phyloP scores from a whole-genome alignment of 2,329 filamentous ascomycete genomes.

The Sporothrix variecibatus region DNA sequence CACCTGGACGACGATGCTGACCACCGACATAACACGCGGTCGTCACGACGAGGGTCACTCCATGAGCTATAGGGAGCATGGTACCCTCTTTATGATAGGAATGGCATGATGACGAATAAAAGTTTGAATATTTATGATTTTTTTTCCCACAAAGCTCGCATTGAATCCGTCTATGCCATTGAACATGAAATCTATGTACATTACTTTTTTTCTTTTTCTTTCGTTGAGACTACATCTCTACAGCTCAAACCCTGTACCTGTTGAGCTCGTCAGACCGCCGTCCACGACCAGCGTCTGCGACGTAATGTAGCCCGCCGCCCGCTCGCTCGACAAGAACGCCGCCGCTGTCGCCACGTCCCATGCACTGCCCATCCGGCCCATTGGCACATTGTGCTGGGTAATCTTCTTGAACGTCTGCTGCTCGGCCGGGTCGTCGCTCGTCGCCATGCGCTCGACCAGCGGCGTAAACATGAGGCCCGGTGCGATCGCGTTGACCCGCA shows the following conservation, averaged over 20 bases:
- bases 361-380: constrained; percentile 53
- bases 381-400: constrained; percentile 52
- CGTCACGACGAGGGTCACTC: not conserved
- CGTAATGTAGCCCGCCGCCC: constrained; percentile 56
- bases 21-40: not conserved
- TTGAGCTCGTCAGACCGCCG: constrained; percentile 35
- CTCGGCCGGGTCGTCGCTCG: constrained; percentile 44
- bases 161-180: not conserved
- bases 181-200: not conserved
- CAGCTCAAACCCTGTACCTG: constrained; percentile 27
- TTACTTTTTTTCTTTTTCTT: not conserved
- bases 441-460: constrained; percentile 43
- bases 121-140: not conserved
- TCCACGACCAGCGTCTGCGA: constrained; percentile 47
- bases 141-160: not conserved
- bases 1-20: not conserved
- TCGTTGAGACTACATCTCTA: not conserved
- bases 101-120: not conserved
- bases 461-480: constrained; percentile 71
- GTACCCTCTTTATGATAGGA: not conserved
- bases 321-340: constrained; percentile 53
- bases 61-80: not conserved
- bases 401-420: constrained; percentile 49
- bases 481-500: constrained; percentile 68
- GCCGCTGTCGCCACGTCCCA: constrained; percentile 54